phyloP scores from a whole-genome alignment of 75 land plant species.

The Ceratopteris richardii region DNA sequence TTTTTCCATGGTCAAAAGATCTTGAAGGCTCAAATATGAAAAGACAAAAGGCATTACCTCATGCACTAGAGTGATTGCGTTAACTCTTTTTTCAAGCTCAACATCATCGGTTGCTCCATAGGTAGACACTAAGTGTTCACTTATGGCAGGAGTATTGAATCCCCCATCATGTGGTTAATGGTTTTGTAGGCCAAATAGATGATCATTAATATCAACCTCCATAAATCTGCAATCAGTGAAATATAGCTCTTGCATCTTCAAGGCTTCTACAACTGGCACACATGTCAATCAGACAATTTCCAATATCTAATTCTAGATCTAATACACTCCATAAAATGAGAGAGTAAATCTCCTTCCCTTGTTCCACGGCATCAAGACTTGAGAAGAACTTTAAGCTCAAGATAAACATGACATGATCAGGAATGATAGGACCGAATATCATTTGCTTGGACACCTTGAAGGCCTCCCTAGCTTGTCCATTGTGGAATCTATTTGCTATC shows the following conservation, averaged over 20 bases:
- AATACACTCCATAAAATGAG: conserved; percentile 24
- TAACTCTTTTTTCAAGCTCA: too few relatives aligned
- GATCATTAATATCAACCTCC: too few relatives aligned
- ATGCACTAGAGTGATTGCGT: too few relatives aligned
- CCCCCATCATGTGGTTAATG: too few relatives aligned
- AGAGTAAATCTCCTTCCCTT: conserved; percentile 37
- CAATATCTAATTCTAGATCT: conserved; percentile 29
- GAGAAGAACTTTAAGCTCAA: conserved; percentile 25
- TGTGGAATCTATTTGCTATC: conserved; percentile 20
- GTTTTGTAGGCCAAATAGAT: too few relatives aligned
- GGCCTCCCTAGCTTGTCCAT: conserved; percentile 16
- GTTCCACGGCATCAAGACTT: conserved; percentile 6
- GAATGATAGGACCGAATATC: conserved; percentile 13
- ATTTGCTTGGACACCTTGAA: conserved; percentile 22
- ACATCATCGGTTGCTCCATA: too few relatives aligned
- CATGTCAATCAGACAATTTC: conserved; percentile 39
- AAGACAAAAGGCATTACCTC: too few relatives aligned
- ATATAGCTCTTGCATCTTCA: conserved; percentile 24
- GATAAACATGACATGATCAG: conserved; percentile 31
- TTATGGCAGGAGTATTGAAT: too few relatives aligned
- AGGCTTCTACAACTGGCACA: conserved; percentile 39
- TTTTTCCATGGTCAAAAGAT: too few relatives aligned
- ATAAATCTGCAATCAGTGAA: conserved; percentile 20
- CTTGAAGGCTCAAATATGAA: too few relatives aligned
- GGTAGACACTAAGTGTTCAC: too few relatives aligned